Evolutionary conservation across 2,329 filamentous ascomycete species (phyloP).

Genomic region (Nemania sp.): DNA sequence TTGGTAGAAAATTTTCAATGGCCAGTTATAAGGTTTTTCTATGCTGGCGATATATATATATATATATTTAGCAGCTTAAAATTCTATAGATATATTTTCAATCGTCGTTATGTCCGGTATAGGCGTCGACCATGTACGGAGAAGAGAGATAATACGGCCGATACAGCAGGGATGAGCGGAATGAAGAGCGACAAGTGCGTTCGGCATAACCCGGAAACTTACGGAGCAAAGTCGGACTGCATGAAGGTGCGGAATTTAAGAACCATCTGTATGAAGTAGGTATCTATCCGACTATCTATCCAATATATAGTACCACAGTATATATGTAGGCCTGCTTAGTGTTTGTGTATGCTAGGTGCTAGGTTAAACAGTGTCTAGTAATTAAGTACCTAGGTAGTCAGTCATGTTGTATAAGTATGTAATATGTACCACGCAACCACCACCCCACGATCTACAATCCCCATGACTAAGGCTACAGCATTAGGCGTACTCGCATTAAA

Average conservation of each 20-base stretch:
- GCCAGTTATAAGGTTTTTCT: neutral
- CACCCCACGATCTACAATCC: neutral
- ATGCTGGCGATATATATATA: neutral
- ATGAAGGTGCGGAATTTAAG: conserved; percentile 17
- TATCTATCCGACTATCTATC: no score
- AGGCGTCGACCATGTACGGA: neutral
- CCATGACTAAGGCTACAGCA: neutral
- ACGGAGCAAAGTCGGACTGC: conserved; percentile 14
- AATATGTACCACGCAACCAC: neutral
- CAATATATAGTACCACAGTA: neutral
- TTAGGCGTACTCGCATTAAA: no score
- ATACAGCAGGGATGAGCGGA: conserved; percentile 19
- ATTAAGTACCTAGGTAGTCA: neutral
- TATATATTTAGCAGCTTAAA: neutral
- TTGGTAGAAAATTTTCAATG: neutral
- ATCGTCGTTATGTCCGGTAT: neutral
- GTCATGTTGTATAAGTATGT: neutral
- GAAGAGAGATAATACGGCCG: neutral
- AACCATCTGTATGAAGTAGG: neutral
- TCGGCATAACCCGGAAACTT: conserved; percentile 33
- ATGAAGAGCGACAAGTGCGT: neutral
- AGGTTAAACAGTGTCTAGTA: neutral
- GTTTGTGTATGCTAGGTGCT: neutral
- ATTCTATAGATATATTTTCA: neutral
- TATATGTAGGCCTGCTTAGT: neutral